A percentile compares a stretch with the other conserved stretches of the same genome.
phyloP scores from a whole-genome alignment of 2,329 filamentous ascomycete species.

The Colletotrichum sp. region DNA sequence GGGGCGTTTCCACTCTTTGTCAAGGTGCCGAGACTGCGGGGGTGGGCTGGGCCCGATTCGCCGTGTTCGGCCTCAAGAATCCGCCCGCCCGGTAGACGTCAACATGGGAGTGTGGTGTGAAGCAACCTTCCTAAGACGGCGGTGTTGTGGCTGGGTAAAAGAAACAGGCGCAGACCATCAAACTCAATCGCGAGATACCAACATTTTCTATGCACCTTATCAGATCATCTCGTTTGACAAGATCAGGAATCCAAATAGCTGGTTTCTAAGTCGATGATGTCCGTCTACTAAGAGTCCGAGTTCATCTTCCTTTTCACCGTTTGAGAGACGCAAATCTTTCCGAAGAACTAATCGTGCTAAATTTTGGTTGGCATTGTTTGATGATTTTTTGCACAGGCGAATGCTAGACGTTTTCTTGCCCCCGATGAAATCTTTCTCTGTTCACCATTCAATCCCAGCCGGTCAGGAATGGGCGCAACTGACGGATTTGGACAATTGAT shows the following conservation, averaged over 20 bases:
- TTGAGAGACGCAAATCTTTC: not conserved
- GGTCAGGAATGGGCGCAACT: not conserved
- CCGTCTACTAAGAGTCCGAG: not conserved
- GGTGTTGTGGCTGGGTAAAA: not conserved
- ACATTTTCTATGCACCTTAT: not conserved
- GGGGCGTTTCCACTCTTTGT: not conserved
- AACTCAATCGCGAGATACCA: not conserved
- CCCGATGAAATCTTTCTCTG: not conserved
- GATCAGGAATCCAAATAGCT: not conserved
- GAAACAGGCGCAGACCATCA: not conserved
- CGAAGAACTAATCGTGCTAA: not conserved
- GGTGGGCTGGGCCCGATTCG: not conserved
- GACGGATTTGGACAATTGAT: not conserved
- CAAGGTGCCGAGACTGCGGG: not conserved
- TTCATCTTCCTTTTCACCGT: not conserved
- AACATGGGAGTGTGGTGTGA: not conserved
- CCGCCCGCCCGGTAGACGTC: not conserved
- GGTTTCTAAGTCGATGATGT: not conserved
- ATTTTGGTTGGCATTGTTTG: not conserved
- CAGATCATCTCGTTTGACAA: not conserved
- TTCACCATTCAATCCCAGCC: not conserved
- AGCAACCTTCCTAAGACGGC: not conserved
- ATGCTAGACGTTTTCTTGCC: not conserved
- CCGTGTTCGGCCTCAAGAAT: not conserved
- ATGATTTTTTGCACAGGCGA: not conserved